Evolutionary conservation across 805 yeast species (phyloP).

Genomic region (Blastobotrys parvus): DNA sequence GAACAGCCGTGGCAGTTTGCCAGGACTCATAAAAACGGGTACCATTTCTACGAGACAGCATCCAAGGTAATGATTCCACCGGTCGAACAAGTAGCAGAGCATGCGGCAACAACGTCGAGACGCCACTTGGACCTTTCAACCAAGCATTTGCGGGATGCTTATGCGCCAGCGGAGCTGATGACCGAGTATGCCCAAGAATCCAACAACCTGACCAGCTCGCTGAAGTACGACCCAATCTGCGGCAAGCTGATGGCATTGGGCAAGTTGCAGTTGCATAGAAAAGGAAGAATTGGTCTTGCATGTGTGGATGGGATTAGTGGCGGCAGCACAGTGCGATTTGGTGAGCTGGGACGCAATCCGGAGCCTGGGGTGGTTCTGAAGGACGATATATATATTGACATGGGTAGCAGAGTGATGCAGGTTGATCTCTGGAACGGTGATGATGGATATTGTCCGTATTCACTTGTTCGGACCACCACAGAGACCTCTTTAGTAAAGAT

Average conservation of each 20-base stretch:
- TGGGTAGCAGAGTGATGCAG: slow-evolving; percentile 10
- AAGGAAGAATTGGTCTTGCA: slow-evolving; percentile 2
- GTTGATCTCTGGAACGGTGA: slow-evolving; percentile 13
- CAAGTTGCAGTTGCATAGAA: neutral
- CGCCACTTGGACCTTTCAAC: neutral
- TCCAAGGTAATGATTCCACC: slow-evolving; percentile 2
- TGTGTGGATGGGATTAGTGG: slow-evolving; percentile 6
- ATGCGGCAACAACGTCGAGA: neutral
- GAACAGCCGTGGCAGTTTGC: slow-evolving; percentile 24
- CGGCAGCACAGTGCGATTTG: neutral
- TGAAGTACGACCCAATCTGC: slow-evolving; percentile 11
- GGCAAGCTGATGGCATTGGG: slow-evolving; percentile 11
- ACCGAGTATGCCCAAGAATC: slow-evolving; percentile 7
- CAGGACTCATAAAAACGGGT: slow-evolving; percentile 20
- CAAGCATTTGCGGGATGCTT: slow-evolving; percentile 5
- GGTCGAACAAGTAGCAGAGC: neutral
- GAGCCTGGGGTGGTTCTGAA: slow-evolving; percentile 4
- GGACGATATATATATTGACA: slow-evolving; percentile 2
- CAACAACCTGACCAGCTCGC: slow-evolving; percentile 3
- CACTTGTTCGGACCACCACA: slow-evolving; percentile 13
- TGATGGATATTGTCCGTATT: slow-evolving; percentile 9
- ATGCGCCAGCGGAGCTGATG: slow-evolving; percentile 8
- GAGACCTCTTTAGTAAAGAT: slow-evolving; percentile 8
- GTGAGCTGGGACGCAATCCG: neutral
- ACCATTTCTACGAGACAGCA: slow-evolving; percentile 12